phyloP scores from a whole-genome alignment of 768 basidiomycete species.

The Tulasnella sp. region DNA sequence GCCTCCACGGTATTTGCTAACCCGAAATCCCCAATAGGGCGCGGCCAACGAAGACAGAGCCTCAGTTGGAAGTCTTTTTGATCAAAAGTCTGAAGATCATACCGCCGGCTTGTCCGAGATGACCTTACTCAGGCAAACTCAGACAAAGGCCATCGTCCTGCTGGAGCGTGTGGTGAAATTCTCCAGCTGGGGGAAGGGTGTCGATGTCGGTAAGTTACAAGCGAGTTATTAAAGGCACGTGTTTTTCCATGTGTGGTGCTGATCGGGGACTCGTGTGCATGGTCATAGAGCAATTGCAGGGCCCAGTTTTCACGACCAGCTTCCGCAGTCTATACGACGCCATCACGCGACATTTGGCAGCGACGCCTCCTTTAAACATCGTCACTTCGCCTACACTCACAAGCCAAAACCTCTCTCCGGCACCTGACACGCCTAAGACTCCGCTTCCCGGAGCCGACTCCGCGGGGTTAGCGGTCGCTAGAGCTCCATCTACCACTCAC shows the following conservation, averaged over 20 bases:
- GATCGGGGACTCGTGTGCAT: background rate
- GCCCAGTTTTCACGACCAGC: background rate
- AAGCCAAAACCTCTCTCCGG: background rate
- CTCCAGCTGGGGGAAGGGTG: background rate
- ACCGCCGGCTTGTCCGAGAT: background rate
- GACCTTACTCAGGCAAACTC: background rate
- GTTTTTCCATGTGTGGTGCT: background rate
- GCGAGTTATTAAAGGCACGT: background rate
- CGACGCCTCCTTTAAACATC: background rate
- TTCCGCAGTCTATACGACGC: background rate
- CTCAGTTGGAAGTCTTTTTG: constrained; percentile 19
- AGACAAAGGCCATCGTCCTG: constrained; percentile 20
- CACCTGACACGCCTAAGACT: constrained; percentile 1
- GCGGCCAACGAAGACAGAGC: background rate
- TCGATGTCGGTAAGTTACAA: constrained; percentile 1
- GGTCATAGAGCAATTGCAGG: background rate
- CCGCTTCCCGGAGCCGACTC: background rate
- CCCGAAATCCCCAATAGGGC: background rate
- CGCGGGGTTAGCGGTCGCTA: background rate
- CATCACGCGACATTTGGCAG: background rate
- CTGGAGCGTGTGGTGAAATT: constrained; percentile 16
- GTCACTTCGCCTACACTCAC: background rate
- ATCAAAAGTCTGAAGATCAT: background rate
- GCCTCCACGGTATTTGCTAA: background rate
- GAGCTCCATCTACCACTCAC: background rate